Evolutionary conservation across 345 rosid species (phyloP).

Genomic region (Moricandia arvensis): DNA sequence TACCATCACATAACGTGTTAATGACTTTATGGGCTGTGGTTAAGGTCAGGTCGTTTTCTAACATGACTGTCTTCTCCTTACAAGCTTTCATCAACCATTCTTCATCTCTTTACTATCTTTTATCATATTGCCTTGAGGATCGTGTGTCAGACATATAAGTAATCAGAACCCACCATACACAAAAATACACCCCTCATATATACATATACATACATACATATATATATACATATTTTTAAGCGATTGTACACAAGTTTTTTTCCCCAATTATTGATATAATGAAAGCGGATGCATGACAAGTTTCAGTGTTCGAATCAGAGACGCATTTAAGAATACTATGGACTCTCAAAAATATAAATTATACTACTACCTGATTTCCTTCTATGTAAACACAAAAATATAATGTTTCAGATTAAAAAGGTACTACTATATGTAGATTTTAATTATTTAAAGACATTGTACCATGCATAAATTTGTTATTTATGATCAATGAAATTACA

Average conservation of each 20-base stretch:
- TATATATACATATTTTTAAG: not conserved
- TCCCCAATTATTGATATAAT: not conserved
- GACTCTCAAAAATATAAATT: not conserved
- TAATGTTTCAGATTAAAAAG: not conserved
- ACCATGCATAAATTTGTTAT: not conserved
- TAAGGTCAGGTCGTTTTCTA: conserved; percentile 43
- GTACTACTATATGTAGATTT: not conserved
- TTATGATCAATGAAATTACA: not conserved
- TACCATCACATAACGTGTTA: conserved; percentile 22
- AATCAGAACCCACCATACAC: conserved; percentile 27
- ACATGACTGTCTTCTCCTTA: conserved; percentile 42
- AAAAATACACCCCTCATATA: conserved; percentile 12
- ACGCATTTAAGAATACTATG: not conserved
- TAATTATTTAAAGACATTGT: not conserved
- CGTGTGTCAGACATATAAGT: conserved; percentile 34
- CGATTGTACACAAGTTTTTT: not conserved
- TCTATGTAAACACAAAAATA: not conserved
- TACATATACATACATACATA: not conserved
- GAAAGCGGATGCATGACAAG: not conserved
- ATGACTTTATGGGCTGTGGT: conserved; percentile 39
- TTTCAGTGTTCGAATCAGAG: not conserved
- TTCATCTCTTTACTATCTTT: conserved; percentile 39
- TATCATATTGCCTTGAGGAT: conserved; percentile 37
- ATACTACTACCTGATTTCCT: not conserved
- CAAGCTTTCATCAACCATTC: conserved; percentile 35